Conservation (phyloP, 1,284 basidiomycete species). For the Wallemia hederae region DNA sequence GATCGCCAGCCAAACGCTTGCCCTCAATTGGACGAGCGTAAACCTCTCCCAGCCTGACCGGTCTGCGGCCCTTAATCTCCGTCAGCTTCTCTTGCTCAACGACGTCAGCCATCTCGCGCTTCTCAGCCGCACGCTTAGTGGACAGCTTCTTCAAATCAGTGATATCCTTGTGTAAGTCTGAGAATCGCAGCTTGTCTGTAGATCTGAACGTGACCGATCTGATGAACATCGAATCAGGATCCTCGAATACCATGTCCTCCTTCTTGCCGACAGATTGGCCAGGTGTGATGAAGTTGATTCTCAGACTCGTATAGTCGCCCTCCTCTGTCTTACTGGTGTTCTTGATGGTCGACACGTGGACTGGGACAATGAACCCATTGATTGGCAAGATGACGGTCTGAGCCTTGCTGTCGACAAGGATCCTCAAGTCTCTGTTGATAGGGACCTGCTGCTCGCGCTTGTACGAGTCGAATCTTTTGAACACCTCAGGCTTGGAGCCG, state of each 20-base stretch:
- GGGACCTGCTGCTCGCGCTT: slow-evolving; percentile 76
- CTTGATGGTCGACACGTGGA: slow-evolving; percentile 96
- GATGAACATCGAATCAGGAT: slow-evolving; percentile 86
- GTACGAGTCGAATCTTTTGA: slow-evolving; percentile 92
- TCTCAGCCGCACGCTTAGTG: slow-evolving; percentile 86
- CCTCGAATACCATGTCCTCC: slow-evolving; percentile 94
- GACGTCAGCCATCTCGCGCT: slow-evolving; percentile 93
- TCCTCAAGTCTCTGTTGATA: slow-evolving; percentile 18
- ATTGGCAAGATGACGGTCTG: slow-evolving; percentile 75
- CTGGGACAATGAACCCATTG: slow-evolving; percentile 82
- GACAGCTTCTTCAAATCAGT: slow-evolving; percentile 87
- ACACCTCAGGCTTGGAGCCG: slow-evolving; percentile 37
- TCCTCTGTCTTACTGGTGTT: slow-evolving; percentile 95
- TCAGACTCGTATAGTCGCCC: slow-evolving; percentile 71
- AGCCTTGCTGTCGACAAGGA: slow-evolving; percentile 67
- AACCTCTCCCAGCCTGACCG: slow-evolving; percentile 59
- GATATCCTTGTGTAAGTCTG: slow-evolving; percentile 67
- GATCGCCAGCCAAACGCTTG: slow-evolving; percentile 72
- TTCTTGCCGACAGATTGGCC: slow-evolving; percentile 95
- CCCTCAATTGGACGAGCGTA: slow-evolving; percentile 81
- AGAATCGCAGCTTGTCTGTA: slow-evolving; percentile 60
- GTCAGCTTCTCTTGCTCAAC: slow-evolving; percentile 74
- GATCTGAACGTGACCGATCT: slow-evolving; percentile 86
- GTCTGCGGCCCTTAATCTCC: slow-evolving; percentile 58
- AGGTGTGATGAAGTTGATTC: slow-evolving; percentile 96